Evolutionary conservation across 78 protist genomes (phyloP).

Genomic region (Dictyostelium citrinum): DNA sequence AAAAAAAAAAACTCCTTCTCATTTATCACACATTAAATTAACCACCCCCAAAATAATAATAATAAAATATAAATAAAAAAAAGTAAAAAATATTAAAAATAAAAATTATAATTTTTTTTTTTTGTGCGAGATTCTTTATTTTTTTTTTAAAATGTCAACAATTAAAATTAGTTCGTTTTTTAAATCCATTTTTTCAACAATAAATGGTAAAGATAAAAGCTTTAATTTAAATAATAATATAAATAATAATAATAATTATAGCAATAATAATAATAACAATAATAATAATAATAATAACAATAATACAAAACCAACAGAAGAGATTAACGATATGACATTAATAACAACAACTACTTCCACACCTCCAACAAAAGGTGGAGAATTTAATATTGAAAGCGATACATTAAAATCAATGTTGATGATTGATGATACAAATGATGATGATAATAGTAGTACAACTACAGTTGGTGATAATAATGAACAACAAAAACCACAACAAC

Average conservation of each 20-base stretch:
- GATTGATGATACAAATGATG: neutral
- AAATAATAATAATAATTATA: neutral
- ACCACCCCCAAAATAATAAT: neutral
- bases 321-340: neutral
- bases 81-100: neutral
- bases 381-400: neutral
- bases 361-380: neutral
- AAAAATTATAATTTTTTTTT: neutral
- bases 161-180: neutral
- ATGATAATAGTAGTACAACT: constrained; percentile 9
- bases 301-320: neutral
- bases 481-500: neutral
- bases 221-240: neutral
- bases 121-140: neutral
- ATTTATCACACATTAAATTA: neutral
- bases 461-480: neutral
- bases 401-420: neutral
- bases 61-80: neutral
- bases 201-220: neutral
- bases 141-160: neutral
- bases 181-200: constrained; percentile 4
- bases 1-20: neutral
- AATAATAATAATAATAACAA: neutral
- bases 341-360: neutral
- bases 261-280: neutral